phyloP scores from a whole-genome alignment of 306 rosid species.

The Aeschynomene evenia region DNA sequence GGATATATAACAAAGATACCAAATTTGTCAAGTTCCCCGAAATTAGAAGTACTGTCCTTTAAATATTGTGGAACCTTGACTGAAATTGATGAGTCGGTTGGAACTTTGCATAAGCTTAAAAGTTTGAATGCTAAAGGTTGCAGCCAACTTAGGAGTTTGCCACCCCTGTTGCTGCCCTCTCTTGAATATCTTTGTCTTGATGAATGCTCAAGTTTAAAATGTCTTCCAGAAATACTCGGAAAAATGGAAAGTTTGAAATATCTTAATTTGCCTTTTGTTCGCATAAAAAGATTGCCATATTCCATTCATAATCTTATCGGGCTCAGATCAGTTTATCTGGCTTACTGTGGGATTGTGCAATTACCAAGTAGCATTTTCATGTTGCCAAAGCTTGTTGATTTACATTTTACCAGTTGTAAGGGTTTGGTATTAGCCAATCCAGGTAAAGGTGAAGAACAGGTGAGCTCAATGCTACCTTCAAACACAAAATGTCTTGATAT shows the following conservation, averaged over 20 bases:
- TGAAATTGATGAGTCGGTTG: too few relatives aligned
- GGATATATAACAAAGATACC: neutral
- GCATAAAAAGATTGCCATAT: neutral
- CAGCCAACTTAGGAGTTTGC: too few relatives aligned
- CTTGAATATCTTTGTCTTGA: too few relatives aligned
- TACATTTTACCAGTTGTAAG: too few relatives aligned
- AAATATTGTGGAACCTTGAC: neutral
- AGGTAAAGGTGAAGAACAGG: neutral
- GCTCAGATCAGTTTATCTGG: neutral
- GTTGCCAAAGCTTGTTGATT: neutral
- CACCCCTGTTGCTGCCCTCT: too few relatives aligned
- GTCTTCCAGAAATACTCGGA: too few relatives aligned
- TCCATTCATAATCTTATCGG: neutral
- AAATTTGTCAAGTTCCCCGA: neutral
- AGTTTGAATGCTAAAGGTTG: too few relatives aligned
- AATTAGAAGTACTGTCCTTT: neutral
- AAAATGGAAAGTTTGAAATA: neutral
- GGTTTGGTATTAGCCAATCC: too few relatives aligned
- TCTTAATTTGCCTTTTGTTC: neutral
- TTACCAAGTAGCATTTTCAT: neutral
- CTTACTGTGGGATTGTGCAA: neutral
- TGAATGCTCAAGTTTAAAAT: too few relatives aligned
- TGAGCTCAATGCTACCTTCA: neutral
- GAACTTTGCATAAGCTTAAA: too few relatives aligned
- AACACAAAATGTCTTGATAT: neutral